Base-by-base conservation (phyloP, 192 early-diverging fungal genomes). In the Linnemannia exigua region DNA sequence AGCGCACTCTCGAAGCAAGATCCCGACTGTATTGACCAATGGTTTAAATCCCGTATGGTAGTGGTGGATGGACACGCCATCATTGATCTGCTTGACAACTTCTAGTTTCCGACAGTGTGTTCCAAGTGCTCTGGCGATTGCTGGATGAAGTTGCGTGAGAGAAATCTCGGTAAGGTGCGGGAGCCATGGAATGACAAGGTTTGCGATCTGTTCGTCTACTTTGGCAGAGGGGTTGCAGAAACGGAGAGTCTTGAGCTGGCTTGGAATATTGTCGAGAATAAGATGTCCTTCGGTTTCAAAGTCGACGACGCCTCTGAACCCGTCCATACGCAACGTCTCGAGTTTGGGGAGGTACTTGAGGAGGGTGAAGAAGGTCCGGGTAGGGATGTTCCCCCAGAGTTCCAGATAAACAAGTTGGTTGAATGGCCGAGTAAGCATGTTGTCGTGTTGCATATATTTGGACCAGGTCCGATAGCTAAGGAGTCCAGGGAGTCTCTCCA, bases 321-420 rank as follows among this genome's bases (percentile, higher is more conserved):
- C 28, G 28, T 63, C 28, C 58, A 63, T 63, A 12, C 58, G 58
- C 28, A 63, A 25, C 25, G 58, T 63, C 28, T 63, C 28, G 12
- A 63, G 58, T 9, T 33, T 63, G 25, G 58, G 58, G 28, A 63
- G 58, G 31, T 63, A 63, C 58, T 63, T 63, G 58, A 63, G 58
- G 28, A 63, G 58, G 58, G n/a, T 63, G 58, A 63, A 63, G 58
- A 63, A 63, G 3, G 58, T 31, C 58, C 14, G 58, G 12, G 28
- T 63, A 12, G 58, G 1, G 28, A 31, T 25, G 3, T 3, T 4
- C 12, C 25, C 58, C 58, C 58, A 63, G 28, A 63, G 25, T 31
- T 63, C 58, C 58, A 63, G 22, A 12, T 63, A 63, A 25, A 63
- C 31, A 11, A 63, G 58, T 14, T 63, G 58, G 3, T 14, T 31